phyloP scores from a whole-genome alignment of 768 basidiomycete species.

The Lentinula guzmanii region DNA sequence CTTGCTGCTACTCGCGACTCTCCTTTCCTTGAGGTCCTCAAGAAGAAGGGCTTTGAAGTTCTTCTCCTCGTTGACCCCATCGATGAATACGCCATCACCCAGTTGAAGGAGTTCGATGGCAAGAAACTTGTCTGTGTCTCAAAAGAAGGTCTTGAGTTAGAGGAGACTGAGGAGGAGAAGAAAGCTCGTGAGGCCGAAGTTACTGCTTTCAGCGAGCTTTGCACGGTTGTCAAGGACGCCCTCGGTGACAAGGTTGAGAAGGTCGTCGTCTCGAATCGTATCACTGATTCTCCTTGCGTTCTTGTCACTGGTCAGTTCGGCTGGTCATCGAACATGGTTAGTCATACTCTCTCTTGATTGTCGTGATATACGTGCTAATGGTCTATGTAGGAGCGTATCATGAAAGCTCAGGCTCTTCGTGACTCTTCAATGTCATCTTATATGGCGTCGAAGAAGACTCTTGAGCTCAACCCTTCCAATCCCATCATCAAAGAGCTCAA shows the following conservation, averaged over 20 bases:
- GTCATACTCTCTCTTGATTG: conserved; percentile 9
- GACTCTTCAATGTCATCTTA: conserved; percentile 98
- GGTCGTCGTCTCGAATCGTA: conserved; percentile 96
- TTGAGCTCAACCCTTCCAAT: conserved; percentile 91
- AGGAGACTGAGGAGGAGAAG: conserved; percentile 99
- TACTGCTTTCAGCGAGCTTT: conserved; percentile 79
- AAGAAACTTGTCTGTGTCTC: conserved; percentile 98
- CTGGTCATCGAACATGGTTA: conserved; percentile 98
- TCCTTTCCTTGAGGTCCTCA: conserved; percentile 98
- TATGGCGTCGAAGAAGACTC: conserved; percentile 98
- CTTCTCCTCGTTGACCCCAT: conserved; percentile 97
- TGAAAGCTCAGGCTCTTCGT: conserved; percentile 97
- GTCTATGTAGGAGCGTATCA: conserved; percentile 75
- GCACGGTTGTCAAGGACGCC: conserved; percentile 94
- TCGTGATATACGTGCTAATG: neutral
- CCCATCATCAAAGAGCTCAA: conserved; percentile 94
- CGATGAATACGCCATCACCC: conserved; percentile 97
- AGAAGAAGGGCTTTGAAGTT: conserved; percentile 99
- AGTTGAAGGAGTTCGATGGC: conserved; percentile 98
- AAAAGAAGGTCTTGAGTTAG: conserved; percentile 98
- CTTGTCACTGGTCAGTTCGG: conserved; percentile 99
- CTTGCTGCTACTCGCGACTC: conserved; percentile 87
- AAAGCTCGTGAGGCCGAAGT: conserved; percentile 79
- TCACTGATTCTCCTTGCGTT: conserved; percentile 93
- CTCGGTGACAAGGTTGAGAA: conserved; percentile 99